A percentile compares a stretch with the other conserved stretches of the same genome.
phyloP scores from a whole-genome alignment of 2,329 filamentous ascomycete species.

The Talaromyces sp. region DNA sequence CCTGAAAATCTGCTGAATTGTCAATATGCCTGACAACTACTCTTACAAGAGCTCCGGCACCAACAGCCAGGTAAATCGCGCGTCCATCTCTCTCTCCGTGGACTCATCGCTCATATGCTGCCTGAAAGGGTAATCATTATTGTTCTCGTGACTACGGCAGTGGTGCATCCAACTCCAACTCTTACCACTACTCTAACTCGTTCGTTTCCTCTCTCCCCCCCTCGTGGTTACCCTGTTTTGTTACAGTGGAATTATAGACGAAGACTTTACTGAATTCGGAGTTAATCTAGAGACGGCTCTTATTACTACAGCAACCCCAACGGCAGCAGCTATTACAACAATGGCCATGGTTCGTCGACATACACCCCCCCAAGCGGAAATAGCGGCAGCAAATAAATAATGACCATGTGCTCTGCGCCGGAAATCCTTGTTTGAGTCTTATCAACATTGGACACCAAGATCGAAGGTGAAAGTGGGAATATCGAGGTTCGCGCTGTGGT shows the following conservation, averaged over 20 bases:
- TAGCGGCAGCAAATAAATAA: conserved; percentile 31
- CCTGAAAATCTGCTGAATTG: not conserved
- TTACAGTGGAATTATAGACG: not conserved
- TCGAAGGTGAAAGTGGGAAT: not conserved
- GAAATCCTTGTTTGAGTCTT: not conserved
- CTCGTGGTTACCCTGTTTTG: not conserved
- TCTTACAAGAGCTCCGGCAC: conserved; percentile 48
- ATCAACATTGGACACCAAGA: not conserved
- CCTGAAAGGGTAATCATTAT: conserved; percentile 61
- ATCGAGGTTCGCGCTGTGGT: not conserved
- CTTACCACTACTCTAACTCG: conserved; percentile 61
- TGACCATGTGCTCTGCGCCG: not conserved
- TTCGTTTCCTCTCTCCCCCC: conserved; percentile 25
- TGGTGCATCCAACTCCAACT: conserved; percentile 14
- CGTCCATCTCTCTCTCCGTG: not conserved
- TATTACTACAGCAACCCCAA: conserved; percentile 72
- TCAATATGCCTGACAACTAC: conserved; percentile 25
- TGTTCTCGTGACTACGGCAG: conserved; percentile 60
- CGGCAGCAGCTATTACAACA: conserved; percentile 65
- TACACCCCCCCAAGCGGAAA: conserved; percentile 55
- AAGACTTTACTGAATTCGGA: not conserved
- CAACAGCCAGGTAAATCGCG: conserved; percentile 54
- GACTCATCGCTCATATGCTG: not conserved
- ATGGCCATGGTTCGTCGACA: conserved; percentile 52
- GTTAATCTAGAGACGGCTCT: conserved; percentile 51